Conservation (phyloP, 495 filamentous ascomycete genomes). For the Penicillium longicatenatum region DNA sequence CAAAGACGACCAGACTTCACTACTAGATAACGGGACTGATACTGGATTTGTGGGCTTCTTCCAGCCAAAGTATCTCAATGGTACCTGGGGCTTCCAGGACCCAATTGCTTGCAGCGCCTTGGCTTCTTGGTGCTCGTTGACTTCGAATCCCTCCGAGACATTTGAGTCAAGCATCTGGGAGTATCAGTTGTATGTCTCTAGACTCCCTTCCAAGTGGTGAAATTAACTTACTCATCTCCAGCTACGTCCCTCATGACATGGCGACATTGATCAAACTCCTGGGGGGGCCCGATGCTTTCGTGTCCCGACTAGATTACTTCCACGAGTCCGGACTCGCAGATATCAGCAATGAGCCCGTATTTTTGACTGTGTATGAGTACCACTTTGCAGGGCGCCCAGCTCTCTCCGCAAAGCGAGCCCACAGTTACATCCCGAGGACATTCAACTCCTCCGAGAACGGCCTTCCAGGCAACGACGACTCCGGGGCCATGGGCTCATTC, state of each 20-base stretch:
- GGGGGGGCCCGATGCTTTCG: conserved; percentile 60
- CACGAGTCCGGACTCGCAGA: conserved; percentile 67
- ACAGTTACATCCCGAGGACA: conserved; percentile 65
- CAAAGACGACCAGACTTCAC: conserved; percentile 60
- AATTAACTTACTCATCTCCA: conserved; percentile 9
- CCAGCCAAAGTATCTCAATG: conserved; percentile 65
- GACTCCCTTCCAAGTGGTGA: not conserved
- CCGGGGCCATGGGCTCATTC: conserved; percentile 62
- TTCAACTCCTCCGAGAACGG: conserved; percentile 61
- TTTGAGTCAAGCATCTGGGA: conserved; percentile 75
- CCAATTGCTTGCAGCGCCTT: conserved; percentile 66
- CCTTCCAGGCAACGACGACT: conserved; percentile 69
- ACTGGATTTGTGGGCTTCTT: conserved; percentile 70
- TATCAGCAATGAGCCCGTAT: conserved; percentile 72
- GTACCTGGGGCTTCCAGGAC: conserved; percentile 70
- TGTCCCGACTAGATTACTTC: conserved; percentile 64
- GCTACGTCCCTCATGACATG: conserved; percentile 73
- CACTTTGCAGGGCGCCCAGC: conserved; percentile 71
- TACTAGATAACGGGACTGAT: conserved; percentile 54
- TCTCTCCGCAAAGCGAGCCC: conserved; percentile 59
- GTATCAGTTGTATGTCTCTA: conserved; percentile 50
- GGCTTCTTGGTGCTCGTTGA: conserved; percentile 59
- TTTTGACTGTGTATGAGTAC: conserved; percentile 70
- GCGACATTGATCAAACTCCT: conserved; percentile 58
- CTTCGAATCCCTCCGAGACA: conserved; percentile 65